These are phyloP conservation scores for Candida morakotiae DNA, from an alignment of 805 yeast genomes.

Conservation along the genomic window DNA sequence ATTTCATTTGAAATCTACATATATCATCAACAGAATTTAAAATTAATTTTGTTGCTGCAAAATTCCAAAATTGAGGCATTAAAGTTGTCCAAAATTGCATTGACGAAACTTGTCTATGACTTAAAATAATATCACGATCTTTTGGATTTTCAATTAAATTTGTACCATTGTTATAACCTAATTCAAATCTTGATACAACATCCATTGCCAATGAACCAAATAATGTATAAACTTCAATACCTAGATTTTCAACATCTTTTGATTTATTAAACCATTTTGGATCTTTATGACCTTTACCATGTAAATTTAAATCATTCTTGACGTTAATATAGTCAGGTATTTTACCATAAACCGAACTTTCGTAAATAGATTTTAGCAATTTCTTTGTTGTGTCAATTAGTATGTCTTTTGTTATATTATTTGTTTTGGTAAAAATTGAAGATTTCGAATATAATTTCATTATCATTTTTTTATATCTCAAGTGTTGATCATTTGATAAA, in stretches of 20 bases:
- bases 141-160: conserved; percentile 38
- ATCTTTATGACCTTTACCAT: conserved; percentile 27
- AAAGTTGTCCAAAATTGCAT: conserved; percentile 66
- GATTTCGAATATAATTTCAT: conserved; percentile 32
- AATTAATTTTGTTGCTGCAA: conserved; percentile 42
- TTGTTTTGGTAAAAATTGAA: conserved; percentile 25
- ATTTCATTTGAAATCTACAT: conserved; percentile 42
- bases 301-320: conserved; percentile 24
- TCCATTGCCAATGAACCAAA: conserved; percentile 74
- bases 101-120: conserved; percentile 47
- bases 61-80: conserved; percentile 50
- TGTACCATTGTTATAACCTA: conserved; percentile 49
- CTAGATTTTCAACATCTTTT: conserved; percentile 25
- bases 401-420: conserved; percentile 21
- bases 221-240: conserved; percentile 53
- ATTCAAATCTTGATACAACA: conserved; percentile 56
- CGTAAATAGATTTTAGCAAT: conserved; percentile 22
- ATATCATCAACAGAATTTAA: conserved; percentile 34
- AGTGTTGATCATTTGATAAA: conserved; percentile 45
- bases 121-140: conserved; percentile 36
- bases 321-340: conserved; percentile 33
- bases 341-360: conserved; percentile 25
- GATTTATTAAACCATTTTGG: conserved; percentile 28
- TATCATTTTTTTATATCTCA: conserved; percentile 29
- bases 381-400: conserved; percentile 24